phyloP scores from a whole-genome alignment of 352 stramenopile genomes.

The Elongisporangium undulatum region DNA sequence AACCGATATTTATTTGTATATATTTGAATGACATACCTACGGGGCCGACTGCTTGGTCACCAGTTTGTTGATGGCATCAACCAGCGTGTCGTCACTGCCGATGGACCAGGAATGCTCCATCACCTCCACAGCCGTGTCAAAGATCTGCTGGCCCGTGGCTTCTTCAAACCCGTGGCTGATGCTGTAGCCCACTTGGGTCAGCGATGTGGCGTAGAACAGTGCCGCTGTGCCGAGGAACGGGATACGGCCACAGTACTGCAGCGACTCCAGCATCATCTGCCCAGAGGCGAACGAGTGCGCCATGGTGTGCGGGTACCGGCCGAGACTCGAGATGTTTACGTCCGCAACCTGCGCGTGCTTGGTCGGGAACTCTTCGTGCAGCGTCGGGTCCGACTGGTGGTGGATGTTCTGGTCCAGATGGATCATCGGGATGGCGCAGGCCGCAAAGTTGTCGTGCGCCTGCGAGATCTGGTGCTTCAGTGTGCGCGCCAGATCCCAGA shows the following conservation, averaged over 20 bases:
- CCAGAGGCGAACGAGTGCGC: slow-evolving; percentile 18
- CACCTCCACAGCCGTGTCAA: background rate
- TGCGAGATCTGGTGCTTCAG: slow-evolving; percentile 25
- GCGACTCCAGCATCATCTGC: background rate
- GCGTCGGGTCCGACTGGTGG: slow-evolving; percentile 14
- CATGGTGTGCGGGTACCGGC: slow-evolving; percentile 22
- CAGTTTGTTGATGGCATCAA: background rate
- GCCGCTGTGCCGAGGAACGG: background rate
- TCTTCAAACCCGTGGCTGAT: slow-evolving; percentile 5
- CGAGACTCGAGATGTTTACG: slow-evolving; percentile 16
- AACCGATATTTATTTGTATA: no score
- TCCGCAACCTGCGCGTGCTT: slow-evolving; percentile 22
- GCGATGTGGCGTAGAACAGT: slow-evolving; percentile 4
- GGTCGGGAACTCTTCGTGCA: slow-evolving; percentile 23
- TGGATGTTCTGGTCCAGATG: slow-evolving; percentile 25
- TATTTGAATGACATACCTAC: no score
- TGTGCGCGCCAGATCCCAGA: slow-evolving; percentile 42
- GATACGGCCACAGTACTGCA: background rate
- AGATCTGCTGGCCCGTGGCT: background rate
- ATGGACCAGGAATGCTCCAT: background rate
- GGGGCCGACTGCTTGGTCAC: no score
- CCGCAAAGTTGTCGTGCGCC: slow-evolving; percentile 10
- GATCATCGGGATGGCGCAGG: slow-evolving; percentile 17
- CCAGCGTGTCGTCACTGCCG: background rate
- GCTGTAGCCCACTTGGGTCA: background rate